Conservation (phyloP, 1,139 yeast genomes). For the Saccharomyces hybrid region DNA sequence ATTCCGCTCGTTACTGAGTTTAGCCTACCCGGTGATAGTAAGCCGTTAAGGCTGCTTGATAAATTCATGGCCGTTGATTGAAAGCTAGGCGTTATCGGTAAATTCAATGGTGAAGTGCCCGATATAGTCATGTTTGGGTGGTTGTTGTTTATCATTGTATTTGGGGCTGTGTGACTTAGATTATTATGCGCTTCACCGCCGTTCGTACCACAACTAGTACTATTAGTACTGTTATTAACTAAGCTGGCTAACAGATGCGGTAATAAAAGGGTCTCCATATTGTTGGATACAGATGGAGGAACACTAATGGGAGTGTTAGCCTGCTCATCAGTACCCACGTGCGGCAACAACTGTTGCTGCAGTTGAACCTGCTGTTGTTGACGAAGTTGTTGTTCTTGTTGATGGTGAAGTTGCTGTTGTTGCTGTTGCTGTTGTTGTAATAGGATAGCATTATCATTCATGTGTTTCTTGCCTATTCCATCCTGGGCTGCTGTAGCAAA, state of each 20-base stretch:
- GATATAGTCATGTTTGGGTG: not conserved
- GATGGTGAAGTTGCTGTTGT: constrained; percentile 2
- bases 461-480: not conserved
- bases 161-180: too few relatives aligned
- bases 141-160: too few relatives aligned
- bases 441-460: not conserved
- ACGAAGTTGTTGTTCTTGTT: constrained; percentile 4
- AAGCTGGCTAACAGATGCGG: not conserved
- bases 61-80: constrained; percentile 8
- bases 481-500: not conserved
- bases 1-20: not conserved
- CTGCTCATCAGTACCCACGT: constrained; percentile 6
- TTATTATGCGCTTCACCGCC: too few relatives aligned
- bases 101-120: not conserved
- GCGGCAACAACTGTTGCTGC: constrained; percentile 6
- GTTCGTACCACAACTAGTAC: constrained; percentile 1
- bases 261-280: not conserved
- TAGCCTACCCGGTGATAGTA: constrained; percentile 8
- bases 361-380: constrained; percentile 11
- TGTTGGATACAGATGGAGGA: too few relatives aligned
- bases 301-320: too few relatives aligned
- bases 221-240: constrained; percentile 1
- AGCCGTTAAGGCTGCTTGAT: constrained; percentile 5
- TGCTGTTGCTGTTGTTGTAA: constrained; percentile 2
- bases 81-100: not conserved